Percentiles rank a stretch among this genome's conserved stretches.
phyloP scores from a whole-genome alignment of 352 stramenopile species.

The Elongisporangium anandrum region DNA sequence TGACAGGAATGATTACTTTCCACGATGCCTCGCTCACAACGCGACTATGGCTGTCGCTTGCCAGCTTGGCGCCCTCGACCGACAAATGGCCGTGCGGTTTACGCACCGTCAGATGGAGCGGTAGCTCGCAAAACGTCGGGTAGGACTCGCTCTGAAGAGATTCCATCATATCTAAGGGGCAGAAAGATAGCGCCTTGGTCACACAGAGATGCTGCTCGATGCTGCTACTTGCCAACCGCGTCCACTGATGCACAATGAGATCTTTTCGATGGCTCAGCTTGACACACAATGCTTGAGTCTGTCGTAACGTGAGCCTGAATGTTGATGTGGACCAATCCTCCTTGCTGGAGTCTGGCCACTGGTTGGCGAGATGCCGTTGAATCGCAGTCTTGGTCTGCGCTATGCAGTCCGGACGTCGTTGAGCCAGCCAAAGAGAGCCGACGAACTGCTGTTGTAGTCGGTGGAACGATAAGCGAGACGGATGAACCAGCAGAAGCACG shows the following conservation, averaged over 20 bases:
- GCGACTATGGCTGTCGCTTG: background rate
- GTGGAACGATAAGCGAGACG: slow-evolving; percentile 4
- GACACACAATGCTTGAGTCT: slow-evolving; percentile 4
- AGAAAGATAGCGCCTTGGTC: background rate
- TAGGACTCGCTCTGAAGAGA: background rate
- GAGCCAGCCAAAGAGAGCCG: slow-evolving; percentile 12
- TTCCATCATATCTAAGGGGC: slow-evolving; percentile 5
- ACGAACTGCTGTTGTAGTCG: background rate
- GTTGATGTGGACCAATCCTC: slow-evolving; percentile 6
- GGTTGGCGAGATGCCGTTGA: background rate
- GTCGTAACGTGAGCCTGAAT: slow-evolving; percentile 5
- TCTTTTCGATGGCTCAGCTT: slow-evolving; percentile 1
- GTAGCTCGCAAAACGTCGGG: background rate
- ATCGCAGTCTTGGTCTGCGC: background rate
- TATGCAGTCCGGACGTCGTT: slow-evolving; percentile 8
- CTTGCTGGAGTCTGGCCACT: background rate
- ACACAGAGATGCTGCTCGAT: slow-evolving; percentile 3
- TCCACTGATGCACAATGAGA: slow-evolving; percentile 11
- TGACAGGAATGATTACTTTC: background rate
- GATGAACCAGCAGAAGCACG: slow-evolving; percentile 2
- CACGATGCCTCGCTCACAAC: background rate
- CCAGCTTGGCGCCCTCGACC: background rate
- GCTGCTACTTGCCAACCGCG: background rate
- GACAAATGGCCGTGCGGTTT: background rate
- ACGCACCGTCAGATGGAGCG: background rate